Base-by-base conservation (phyloP, 2,329 filamentous ascomycete genomes). In the Huntiella omanensis region DNA sequence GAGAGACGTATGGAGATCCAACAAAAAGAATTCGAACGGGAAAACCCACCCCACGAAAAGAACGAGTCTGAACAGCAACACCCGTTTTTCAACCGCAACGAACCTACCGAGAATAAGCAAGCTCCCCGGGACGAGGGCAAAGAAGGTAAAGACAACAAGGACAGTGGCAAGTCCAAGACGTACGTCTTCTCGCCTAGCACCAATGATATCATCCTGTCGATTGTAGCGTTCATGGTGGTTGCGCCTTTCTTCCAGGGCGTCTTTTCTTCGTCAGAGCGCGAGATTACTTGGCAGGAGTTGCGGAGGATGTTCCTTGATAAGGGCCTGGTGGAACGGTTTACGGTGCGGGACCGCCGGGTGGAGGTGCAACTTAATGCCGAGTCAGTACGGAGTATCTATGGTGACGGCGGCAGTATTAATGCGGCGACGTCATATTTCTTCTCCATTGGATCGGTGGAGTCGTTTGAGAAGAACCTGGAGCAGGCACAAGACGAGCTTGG, bases 241-340 rank as follows among this genome's bases (percentile, higher is more conserved):
- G 62, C 58, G 45, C 63, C 64, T 3, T 52, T 67, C 45, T 60
- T 64, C 43, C 59, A 60, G 45, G 62, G 63, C 52, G 53, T 66
- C 19, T 64, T 67, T 52, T 62, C 62, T 16, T 55, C 56, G 43
- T 45, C 51, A 3, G 65, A 69, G 52, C 63, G 64, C 56, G 88
- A 98, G 59, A 95, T 98, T 49, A 96, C 91, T 47, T 98, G 86
- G 84, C 87, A 98, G 64, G 91, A 98, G 64, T 84, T 98, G 64
- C 72, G 83, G 52, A 87, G 77, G 54, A 91, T 85, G 32, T 96
- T 94, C 69, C 69, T 98, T 50, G 86, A 95, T 64, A 95, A 93
- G 68, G 91, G 91, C 5, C 71, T 98, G 17, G 87, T 98, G 15
- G 83, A 95, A 64, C 95, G 87, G 66, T 71, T 98, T 13, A 79